phyloP scores from a whole-genome alignment of 805 yeast genomes.

The Starmerella etchellsii region DNA sequence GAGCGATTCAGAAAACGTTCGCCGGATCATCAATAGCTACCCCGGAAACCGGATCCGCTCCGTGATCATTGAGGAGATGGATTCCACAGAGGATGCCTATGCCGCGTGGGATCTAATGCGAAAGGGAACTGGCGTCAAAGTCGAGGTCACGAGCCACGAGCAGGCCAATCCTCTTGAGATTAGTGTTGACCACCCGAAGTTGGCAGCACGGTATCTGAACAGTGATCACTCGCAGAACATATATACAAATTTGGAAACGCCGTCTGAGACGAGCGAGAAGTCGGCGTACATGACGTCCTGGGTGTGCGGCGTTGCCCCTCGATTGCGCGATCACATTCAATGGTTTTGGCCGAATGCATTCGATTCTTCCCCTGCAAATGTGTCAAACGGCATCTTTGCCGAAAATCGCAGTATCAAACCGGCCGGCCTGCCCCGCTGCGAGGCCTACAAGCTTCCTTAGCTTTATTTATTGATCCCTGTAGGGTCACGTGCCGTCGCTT shows the following conservation, averaged over 20 bases:
- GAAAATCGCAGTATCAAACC: slow-evolving; percentile 12
- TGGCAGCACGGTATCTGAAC: slow-evolving; percentile 6
- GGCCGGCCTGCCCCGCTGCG: slow-evolving; percentile 14
- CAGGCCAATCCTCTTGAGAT: slow-evolving; percentile 14
- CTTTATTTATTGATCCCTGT: background rate
- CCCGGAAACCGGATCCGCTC: background rate
- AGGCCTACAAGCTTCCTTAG: background rate
- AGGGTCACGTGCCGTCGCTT: too few species aligned
- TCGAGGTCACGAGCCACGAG: too few species aligned
- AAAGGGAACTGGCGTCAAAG: too few species aligned
- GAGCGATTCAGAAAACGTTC: background rate
- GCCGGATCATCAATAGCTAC: slow-evolving; percentile 9
- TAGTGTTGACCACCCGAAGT: background rate
- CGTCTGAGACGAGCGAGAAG: slow-evolving; percentile 8
- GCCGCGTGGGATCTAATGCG: too few species aligned
- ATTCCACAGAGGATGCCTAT: background rate
- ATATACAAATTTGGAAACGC: slow-evolving; percentile 12
- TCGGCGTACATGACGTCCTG: slow-evolving; percentile 27
- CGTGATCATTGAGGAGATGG: slow-evolving; percentile 6
- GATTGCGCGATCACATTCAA: slow-evolving; percentile 3
- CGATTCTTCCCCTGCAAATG: background rate
- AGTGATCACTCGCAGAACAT: slow-evolving; percentile 3
- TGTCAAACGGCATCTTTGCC: slow-evolving; percentile 7
- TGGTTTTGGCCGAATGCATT: slow-evolving; percentile 26
- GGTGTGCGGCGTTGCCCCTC: slow-evolving; percentile 33